Evolutionary conservation across 805 yeast genomes (phyloP).

Genomic region (Candida multigemmis): DNA sequence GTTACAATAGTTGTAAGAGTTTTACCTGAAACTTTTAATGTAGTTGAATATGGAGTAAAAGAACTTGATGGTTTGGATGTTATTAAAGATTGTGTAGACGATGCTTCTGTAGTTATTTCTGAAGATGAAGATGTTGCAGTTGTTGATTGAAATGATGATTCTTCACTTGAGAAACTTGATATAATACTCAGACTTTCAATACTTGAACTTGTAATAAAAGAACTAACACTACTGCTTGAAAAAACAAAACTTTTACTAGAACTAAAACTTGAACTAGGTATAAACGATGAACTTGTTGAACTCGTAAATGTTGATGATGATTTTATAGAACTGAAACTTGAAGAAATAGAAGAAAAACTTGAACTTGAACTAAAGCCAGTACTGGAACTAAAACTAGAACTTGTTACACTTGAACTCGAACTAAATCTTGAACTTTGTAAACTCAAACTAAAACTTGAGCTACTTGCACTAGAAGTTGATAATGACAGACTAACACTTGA

Average conservation of each 20-base stretch:
- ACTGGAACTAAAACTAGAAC: constrained; percentile 3
- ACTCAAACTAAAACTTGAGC: constrained; percentile 1
- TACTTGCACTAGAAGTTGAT: constrained; percentile 1
- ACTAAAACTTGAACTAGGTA: constrained; percentile 1
- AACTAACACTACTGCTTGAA: constrained; percentile 1
- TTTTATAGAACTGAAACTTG: not conserved
- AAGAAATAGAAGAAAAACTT: constrained; percentile 1
- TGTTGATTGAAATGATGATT: constrained; percentile 1
- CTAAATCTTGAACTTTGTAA: constrained; percentile 1
- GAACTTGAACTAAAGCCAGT: constrained; percentile 3
- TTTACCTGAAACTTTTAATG: constrained; percentile 13
- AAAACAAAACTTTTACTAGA: not conserved
- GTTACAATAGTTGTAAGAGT: constrained; percentile 32
- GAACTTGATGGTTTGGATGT: constrained; percentile 4
- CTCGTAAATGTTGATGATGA: constrained; percentile 2
- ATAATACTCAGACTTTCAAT: not conserved
- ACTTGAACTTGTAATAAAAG: not conserved
- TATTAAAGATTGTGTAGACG: constrained; percentile 1
- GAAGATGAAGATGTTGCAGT: constrained; percentile 1
- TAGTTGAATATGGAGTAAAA: constrained; percentile 7
- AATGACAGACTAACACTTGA: constrained; percentile 1
- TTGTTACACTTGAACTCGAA: constrained; percentile 1
- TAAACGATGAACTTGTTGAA: constrained; percentile 2
- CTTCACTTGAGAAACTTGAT: not conserved
- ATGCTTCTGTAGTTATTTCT: not conserved